Conservation (phyloP, 257 asterid species). For the Salvia rosmarinus region DNA sequence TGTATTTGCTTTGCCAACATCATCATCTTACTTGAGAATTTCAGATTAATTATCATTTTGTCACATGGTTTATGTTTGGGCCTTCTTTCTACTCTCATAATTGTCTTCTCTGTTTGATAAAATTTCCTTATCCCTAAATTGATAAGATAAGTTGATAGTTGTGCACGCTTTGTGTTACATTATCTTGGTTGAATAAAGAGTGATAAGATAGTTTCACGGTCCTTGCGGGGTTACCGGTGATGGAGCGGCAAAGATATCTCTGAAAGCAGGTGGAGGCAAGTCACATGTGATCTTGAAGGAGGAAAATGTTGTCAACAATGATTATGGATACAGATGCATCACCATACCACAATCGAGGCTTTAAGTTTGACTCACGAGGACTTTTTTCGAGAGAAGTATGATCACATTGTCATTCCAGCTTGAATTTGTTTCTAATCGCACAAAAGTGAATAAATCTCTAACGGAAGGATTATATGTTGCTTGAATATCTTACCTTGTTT, state of each 20-base stretch:
- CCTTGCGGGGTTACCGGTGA: conserved; percentile 68
- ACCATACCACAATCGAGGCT: conserved; percentile 40
- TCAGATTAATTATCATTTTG: background rate
- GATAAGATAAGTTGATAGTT: background rate
- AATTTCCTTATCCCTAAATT: background rate
- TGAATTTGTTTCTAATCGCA: too few relatives aligned
- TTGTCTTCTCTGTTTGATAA: background rate
- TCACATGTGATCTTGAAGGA: conserved; percentile 55
- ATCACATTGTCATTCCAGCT: background rate
- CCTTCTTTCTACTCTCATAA: too few relatives aligned
- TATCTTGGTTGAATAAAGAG: conserved; percentile 4
- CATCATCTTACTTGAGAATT: conserved; percentile 2
- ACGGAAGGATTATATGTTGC: too few relatives aligned
- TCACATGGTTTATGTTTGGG: conserved; percentile 16
- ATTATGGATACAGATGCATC: conserved; percentile 64
- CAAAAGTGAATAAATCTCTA: too few relatives aligned
- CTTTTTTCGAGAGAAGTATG: conserved; percentile 68
- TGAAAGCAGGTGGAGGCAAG: conserved; percentile 74
- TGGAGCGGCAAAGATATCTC: conserved; percentile 62
- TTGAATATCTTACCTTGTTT: too few relatives aligned
- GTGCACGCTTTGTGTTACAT: too few relatives aligned
- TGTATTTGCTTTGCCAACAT: conserved; percentile 13
- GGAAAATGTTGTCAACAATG: conserved; percentile 78
- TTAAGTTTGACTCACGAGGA: conserved; percentile 39
- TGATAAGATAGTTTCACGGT: conserved; percentile 25